A percentile compares a stretch with the other conserved stretches of the same genome.
These are phyloP conservation scores for Blastomyces percursus DNA, from an alignment of 2,329 filamentous ascomycete species.

Conservation along the genomic window DNA sequence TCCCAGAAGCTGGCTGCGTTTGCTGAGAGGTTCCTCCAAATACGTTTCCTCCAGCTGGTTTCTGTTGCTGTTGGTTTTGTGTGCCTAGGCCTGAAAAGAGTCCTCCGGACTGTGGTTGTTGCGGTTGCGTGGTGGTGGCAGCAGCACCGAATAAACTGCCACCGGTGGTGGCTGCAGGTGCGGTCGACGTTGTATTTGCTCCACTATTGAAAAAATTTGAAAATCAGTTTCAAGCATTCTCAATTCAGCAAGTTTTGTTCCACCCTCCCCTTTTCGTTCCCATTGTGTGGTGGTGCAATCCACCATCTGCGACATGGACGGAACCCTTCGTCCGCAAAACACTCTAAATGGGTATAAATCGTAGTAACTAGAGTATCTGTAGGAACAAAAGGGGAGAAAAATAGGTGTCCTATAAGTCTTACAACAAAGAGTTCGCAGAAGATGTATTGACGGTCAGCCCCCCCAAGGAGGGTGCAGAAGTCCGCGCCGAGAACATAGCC, in stretches of 20 bases:
- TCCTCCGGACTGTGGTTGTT: slow-evolving; percentile 24
- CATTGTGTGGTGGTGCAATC: not conserved
- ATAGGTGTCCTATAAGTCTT: not conserved
- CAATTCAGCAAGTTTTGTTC: not conserved
- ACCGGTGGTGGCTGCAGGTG: not conserved
- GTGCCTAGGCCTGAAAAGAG: slow-evolving; percentile 20
- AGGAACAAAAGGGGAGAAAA: not conserved
- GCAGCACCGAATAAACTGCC: slow-evolving; percentile 22
- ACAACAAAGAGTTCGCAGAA: slow-evolving; percentile 15
- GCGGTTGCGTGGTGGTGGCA: slow-evolving; percentile 22
- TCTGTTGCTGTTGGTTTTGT: slow-evolving; percentile 22
- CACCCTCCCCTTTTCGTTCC: not conserved
- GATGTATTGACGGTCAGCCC: slow-evolving; percentile 15
- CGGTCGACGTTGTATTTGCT: slow-evolving; percentile 5
- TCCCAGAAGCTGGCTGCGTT: slow-evolving; percentile 10
- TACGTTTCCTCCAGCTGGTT: slow-evolving; percentile 4
- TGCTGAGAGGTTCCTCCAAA: slow-evolving; percentile 10
- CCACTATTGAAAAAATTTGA: slow-evolving; percentile 4
- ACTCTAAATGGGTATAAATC: not conserved
- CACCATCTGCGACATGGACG: not conserved
- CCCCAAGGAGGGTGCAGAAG: slow-evolving; percentile 10
- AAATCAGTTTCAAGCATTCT: slow-evolving; percentile 1
- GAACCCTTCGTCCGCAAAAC: not conserved
- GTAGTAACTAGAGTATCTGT: not conserved
- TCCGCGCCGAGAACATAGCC: slow-evolving; percentile 13